Evolutionary conservation across 306 rosid species (phyloP), one percentile per base, ranked within the genome.

Genomic region (Medicago truncatula): DNA sequence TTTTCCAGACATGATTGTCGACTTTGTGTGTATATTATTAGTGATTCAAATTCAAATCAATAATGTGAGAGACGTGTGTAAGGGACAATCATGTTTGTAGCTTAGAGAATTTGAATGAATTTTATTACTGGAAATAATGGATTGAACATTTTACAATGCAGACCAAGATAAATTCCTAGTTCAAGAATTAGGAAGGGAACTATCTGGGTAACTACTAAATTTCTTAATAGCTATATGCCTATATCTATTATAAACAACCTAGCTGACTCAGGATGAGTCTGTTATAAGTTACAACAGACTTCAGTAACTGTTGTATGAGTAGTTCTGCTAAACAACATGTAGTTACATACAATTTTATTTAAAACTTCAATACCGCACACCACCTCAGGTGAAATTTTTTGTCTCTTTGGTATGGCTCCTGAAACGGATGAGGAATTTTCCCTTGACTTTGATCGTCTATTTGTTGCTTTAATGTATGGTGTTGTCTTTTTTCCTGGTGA

Each of bases 341-440:
- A 57, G 18, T 38, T 82, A n/a, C 28, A 39, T 28, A 53, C 43
- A 64, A 76, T 41, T 18, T 64, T 67, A 20, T 67, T 4, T 40
- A 21, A 52, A 78, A 68, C 65, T 69, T 38, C 46, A 54, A 11
- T 38, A 3, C 9, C 10, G 12, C 50, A 23, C 40, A 13, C 4
- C 66, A n/a, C 47, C 20, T 71, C 57, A 15, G 9, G 14, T 43
- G 69, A 61, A 49, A 7, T 38, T 54, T 41, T 58, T 52, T 62
- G 56, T 73, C 73, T 62, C 34, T 68, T 52, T 72, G 40, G 36
- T 21, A n/a, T 62, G 17, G 6, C 34, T 34, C 25, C 16, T 15
- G 14, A 68, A 61, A 71, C 16, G 56, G 43, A 40, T 57, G 75
- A 59, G 58, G 76, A 57, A 70, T 63, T 68, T 68, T 28, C 47